These are phyloP conservation scores for Botrytis sinoallii DNA, from an alignment of 2,329 filamentous ascomycete genomes.

Conservation along the genomic window DNA sequence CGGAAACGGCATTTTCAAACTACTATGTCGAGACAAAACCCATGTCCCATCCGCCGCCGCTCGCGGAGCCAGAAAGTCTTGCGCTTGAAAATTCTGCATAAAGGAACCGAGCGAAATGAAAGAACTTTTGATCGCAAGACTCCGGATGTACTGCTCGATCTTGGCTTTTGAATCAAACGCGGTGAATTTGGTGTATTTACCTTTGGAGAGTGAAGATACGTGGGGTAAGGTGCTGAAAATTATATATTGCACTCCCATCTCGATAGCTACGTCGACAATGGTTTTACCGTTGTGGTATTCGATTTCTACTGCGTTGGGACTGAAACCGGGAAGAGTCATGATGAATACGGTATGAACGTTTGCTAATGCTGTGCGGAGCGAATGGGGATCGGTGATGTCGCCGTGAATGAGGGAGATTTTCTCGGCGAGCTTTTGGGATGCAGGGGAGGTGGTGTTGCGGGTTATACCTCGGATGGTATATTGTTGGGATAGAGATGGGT, in stretches of 20 bases:
- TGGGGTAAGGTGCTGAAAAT: conserved; percentile 25
- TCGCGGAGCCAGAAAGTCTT: not conserved
- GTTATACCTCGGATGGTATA: conserved; percentile 51
- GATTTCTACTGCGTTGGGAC: conserved; percentile 25
- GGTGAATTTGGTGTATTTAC: conserved; percentile 40
- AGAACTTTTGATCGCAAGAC: conserved; percentile 42
- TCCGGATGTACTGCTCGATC: conserved; percentile 39
- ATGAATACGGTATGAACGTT: conserved; percentile 47
- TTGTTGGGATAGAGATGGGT: conserved; percentile 44
- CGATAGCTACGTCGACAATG: not conserved
- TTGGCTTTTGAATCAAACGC: conserved; percentile 37
- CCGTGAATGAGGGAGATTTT: conserved; percentile 42
- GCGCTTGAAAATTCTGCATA: conserved; percentile 36
- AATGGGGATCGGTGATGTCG: conserved; percentile 41
- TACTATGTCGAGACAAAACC: not conserved
- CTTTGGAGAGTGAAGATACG: conserved; percentile 38
- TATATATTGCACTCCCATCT: not conserved
- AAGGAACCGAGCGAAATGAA: conserved; percentile 47
- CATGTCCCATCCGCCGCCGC: not conserved
- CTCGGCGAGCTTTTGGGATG: conserved; percentile 35
- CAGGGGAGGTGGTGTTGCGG: conserved; percentile 31
- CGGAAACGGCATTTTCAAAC: not conserved
- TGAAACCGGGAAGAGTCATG: conserved; percentile 45
- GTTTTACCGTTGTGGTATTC: conserved; percentile 28
- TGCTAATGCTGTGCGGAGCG: conserved; percentile 43